A percentile compares a stretch with the other conserved stretches of the same genome.
phyloP scores from a whole-genome alignment of 768 basidiomycete genomes.

The Stropharia rugosoannulata region DNA sequence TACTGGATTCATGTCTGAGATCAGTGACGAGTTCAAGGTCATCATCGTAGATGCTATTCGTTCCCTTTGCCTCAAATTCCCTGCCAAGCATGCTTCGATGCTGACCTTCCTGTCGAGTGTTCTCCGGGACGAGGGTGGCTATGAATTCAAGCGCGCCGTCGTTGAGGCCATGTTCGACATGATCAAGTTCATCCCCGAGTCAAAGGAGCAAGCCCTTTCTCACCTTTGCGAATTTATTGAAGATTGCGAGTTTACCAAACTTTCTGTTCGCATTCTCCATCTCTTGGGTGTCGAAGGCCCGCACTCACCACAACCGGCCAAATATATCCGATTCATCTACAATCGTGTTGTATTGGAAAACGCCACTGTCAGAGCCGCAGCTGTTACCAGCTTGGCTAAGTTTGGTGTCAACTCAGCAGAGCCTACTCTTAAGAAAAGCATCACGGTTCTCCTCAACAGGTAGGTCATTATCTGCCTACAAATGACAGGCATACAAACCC shows the following conservation, averaged over 20 bases:
- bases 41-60: conserved; percentile 99
- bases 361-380: conserved; percentile 95
- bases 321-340: conserved; percentile 99
- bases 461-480: conserved; percentile 27
- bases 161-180: conserved; percentile 99
- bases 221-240: conserved; percentile 99
- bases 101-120: conserved; percentile 96
- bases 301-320: conserved; percentile 92
- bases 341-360: conserved; percentile 99
- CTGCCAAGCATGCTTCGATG: conserved; percentile 95
- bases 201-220: conserved; percentile 96
- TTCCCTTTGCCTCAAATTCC: conserved; percentile 98
- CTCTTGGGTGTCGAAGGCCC: conserved; percentile 96
- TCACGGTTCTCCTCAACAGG: conserved; percentile 85
- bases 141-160: conserved; percentile 98
- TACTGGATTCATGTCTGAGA: conserved; percentile 97
- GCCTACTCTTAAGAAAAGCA: conserved; percentile 74
- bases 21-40: conserved; percentile 99
- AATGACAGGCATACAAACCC: conserved; percentile 2
- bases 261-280: conserved; percentile 95
- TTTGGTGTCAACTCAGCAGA: conserved; percentile 92
- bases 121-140: conserved; percentile 96
- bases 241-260: conserved; percentile 99
- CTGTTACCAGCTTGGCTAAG: conserved; percentile 92
- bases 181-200: conserved; percentile 96